A percentile compares a stretch with the other conserved stretches of the same genome.
Conservation (phyloP, 2,329 filamentous ascomycete species). For the Teratosphaeria nubilosa region DNA sequence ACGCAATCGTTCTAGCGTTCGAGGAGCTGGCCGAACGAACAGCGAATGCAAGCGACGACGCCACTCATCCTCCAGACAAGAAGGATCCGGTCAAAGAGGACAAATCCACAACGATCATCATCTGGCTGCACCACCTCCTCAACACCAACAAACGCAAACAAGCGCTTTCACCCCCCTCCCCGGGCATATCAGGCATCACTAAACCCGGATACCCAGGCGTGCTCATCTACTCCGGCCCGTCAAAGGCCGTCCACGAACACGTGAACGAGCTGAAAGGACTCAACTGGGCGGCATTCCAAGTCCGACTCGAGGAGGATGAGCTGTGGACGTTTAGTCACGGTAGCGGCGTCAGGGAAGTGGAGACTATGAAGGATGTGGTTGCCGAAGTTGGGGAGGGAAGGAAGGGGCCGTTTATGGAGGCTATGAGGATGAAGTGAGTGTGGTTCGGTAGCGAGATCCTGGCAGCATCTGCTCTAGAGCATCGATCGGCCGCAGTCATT, state of each 20-base stretch:
- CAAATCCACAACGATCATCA: conserved; percentile 27
- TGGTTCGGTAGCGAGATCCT: too few relatives aligned
- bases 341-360: conserved; percentile 31
- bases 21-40: conserved; percentile 17
- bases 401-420: conserved; percentile 22
- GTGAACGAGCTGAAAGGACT: conserved; percentile 32
- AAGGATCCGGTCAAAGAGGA: neutral
- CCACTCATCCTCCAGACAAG: neutral
- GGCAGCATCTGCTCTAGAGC: too few relatives aligned
- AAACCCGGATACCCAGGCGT: conserved; percentile 39
- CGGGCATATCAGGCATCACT: conserved; percentile 30
- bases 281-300: conserved; percentile 39
- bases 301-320: conserved; percentile 31
- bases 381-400: conserved; percentile 21
- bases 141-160: conserved; percentile 38
- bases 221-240: conserved; percentile 33
- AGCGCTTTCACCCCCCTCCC: conserved; percentile 26
- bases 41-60: neutral
- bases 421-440: conserved; percentile 24
- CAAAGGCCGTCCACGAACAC: conserved; percentile 29
- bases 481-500: too few relatives aligned
- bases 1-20: conserved; percentile 32
- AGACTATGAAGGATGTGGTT: conserved; percentile 36
- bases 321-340: conserved; percentile 33
- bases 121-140: conserved; percentile 39